A percentile compares a stretch with the other conserved stretches of the same genome.
phyloP scores from a whole-genome alignment of 2,329 filamentous ascomycete species.

The Fusarium nodosum region DNA sequence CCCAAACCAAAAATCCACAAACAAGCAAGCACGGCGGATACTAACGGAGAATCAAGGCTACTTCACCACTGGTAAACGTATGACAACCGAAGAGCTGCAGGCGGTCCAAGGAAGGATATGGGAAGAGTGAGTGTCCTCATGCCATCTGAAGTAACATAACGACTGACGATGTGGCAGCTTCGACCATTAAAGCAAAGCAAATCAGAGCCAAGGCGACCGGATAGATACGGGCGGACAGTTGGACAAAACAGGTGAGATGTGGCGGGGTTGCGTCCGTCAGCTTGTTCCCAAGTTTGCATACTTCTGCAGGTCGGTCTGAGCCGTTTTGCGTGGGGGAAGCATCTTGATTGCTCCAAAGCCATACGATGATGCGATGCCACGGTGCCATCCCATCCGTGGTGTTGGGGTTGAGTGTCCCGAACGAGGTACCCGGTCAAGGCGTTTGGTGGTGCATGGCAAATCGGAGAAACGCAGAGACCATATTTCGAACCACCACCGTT shows the following conservation, averaged over 20 bases:
- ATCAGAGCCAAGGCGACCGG: constrained; percentile 12
- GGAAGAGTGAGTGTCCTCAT: constrained; percentile 74
- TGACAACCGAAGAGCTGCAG: constrained; percentile 87
- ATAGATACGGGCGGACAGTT: constrained; percentile 17
- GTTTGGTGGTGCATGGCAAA: constrained; percentile 25
- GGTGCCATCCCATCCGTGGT: constrained; percentile 41
- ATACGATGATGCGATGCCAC: constrained; percentile 45
- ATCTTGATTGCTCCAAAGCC: constrained; percentile 44
- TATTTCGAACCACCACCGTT: constrained; percentile 19
- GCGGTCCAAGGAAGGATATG: constrained; percentile 91
- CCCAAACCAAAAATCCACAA: constrained; percentile 14
- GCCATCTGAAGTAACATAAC: constrained; percentile 15
- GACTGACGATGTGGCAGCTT: constrained; percentile 54
- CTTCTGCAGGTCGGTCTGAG: constrained; percentile 47
- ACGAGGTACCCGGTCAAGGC: constrained; percentile 45
- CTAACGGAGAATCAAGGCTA: constrained; percentile 63
- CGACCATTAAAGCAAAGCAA: constrained; percentile 54
- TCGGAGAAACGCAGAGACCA: constrained; percentile 30
- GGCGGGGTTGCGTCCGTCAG: constrained; percentile 47
- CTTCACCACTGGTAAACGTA: constrained; percentile 89
- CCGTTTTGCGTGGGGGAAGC: constrained; percentile 42
- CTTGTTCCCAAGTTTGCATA: constrained; percentile 37
- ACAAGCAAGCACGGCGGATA: constrained; percentile 24
- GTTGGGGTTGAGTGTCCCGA: constrained; percentile 43
- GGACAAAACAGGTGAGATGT: constrained; percentile 6